These are phyloP conservation scores for Chlorella sp. DNA, from an alignment of 139 green algal species.

Conservation along the genomic window DNA sequence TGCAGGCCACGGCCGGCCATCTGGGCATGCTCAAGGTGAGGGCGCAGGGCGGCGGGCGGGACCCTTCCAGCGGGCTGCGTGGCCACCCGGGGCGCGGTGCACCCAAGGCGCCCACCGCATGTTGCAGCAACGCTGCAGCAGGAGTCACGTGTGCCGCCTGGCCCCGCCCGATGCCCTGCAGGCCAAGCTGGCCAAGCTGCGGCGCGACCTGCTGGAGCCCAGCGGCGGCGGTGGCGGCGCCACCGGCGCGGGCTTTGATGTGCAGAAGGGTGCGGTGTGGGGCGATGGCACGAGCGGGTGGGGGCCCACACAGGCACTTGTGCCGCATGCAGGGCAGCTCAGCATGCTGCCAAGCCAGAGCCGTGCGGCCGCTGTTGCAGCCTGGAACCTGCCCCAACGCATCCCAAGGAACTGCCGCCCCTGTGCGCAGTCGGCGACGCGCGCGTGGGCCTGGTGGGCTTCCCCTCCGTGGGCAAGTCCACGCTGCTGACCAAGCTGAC, in stretches of 20 bases:
- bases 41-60: too few species aligned
- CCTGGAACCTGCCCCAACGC: too few species aligned
- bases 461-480: conserved; percentile 98
- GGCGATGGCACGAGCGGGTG: background rate
- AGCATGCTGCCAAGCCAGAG: too few species aligned
- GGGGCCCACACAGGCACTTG: too few species aligned
- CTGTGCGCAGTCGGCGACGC: conserved; percentile 85
- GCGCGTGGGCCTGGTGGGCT: conserved; percentile 92
- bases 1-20: conserved; percentile 57
- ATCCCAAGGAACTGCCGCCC: too few species aligned
- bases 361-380: too few species aligned
- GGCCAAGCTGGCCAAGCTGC: conserved; percentile 98
- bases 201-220: conserved; percentile 93
- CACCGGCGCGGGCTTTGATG: conserved; percentile 94
- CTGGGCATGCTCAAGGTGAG: conserved; percentile 92
- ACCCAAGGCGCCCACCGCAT: background rate
- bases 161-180: conserved; percentile 47
- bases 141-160: background rate
- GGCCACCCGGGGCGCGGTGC: too few species aligned
- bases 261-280: conserved; percentile 78
- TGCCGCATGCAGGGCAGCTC: background rate
- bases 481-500: conserved; percentile 99
- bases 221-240: conserved; percentile 73
- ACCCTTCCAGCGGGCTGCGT: background rate
- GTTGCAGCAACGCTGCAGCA: background rate